These are phyloP conservation scores for Tubosaeta sp. DNA, from an alignment of 768 basidiomycete genomes.

Conservation along the genomic window DNA sequence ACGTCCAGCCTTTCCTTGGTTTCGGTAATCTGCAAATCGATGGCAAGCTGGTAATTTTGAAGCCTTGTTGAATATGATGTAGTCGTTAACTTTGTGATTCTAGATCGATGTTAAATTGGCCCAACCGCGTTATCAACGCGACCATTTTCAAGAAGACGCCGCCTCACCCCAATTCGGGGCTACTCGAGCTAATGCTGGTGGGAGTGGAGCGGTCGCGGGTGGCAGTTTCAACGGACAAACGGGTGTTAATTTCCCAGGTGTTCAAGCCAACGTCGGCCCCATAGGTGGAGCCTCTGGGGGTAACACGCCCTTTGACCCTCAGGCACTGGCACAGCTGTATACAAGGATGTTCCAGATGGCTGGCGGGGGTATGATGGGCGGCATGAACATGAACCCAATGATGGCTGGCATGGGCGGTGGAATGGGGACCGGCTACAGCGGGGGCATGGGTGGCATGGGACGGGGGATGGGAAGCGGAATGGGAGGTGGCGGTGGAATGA, in stretches of 20 bases:
- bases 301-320: constrained; percentile 81
- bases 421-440: constrained; percentile 32
- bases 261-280: constrained; percentile 20
- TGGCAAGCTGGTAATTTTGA: constrained; percentile 77
- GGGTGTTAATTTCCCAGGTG: constrained; percentile 35
- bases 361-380: constrained; percentile 44
- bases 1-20: constrained; percentile 83
- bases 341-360: constrained; percentile 93
- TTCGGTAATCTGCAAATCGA: constrained; percentile 90
- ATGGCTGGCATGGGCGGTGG: constrained; percentile 34
- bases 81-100: neutral
- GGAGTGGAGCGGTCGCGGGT: constrained; percentile 8
- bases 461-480: constrained; percentile 38
- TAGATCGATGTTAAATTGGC: constrained; percentile 98
- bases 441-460: constrained; percentile 37
- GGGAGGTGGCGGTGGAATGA: too few relatives aligned
- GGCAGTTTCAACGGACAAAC: constrained; percentile 32
- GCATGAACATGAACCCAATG: constrained; percentile 39
- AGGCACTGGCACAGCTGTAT: constrained; percentile 88
- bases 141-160: constrained; percentile 52
- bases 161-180: constrained; percentile 17
- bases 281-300: constrained; percentile 33
- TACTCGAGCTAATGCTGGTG: constrained; percentile 9
- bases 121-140: constrained; percentile 81
- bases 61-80: neutral